Percentiles rank a stretch among this genome's conserved stretches.
Evolutionary conservation across 116 monocot genomes (phyloP).

Genomic region (Trichopus zeylanicus): DNA sequence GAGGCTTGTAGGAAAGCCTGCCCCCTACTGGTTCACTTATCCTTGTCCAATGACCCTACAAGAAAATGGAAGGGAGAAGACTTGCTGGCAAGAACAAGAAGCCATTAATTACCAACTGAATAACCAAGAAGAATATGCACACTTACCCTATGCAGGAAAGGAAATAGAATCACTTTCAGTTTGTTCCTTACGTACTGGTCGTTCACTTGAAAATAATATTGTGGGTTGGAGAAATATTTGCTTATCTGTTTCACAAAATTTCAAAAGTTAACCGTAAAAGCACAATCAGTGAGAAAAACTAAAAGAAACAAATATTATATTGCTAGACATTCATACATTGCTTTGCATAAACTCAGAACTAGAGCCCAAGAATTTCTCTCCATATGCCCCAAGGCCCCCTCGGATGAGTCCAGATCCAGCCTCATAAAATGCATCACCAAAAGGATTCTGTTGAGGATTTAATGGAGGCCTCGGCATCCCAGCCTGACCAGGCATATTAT

Average conservation of each 20-base stretch:
- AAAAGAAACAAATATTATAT: not conserved
- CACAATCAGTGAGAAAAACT: not conserved
- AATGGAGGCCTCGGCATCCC: constrained; percentile 36
- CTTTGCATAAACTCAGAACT: constrained; percentile 95
- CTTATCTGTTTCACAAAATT: constrained; percentile 34
- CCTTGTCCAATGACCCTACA: constrained; percentile 71
- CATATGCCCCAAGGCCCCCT: constrained; percentile 70
- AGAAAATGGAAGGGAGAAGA: not conserved
- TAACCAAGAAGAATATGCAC: not conserved
- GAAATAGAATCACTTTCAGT: constrained; percentile 50
- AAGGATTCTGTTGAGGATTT: constrained; percentile 62
- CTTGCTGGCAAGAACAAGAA: not conserved
- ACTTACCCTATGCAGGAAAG: constrained; percentile 64
- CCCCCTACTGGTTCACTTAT: constrained; percentile 64
- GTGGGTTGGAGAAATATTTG: constrained; percentile 54
- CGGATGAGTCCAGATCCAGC: constrained; percentile 73
- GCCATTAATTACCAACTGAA: not conserved
- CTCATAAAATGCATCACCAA: constrained; percentile 67
- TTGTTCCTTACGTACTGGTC: constrained; percentile 62
- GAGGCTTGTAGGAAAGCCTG: constrained; percentile 58
- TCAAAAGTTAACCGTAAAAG: not conserved
- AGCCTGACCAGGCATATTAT: constrained; percentile 33
- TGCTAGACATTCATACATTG: constrained; percentile 38
- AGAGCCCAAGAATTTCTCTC: constrained; percentile 79
- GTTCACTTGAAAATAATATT: constrained; percentile 71